Conservation (phyloP, 1,284 basidiomycete species). For the Cystobasidium pallidum region DNA sequence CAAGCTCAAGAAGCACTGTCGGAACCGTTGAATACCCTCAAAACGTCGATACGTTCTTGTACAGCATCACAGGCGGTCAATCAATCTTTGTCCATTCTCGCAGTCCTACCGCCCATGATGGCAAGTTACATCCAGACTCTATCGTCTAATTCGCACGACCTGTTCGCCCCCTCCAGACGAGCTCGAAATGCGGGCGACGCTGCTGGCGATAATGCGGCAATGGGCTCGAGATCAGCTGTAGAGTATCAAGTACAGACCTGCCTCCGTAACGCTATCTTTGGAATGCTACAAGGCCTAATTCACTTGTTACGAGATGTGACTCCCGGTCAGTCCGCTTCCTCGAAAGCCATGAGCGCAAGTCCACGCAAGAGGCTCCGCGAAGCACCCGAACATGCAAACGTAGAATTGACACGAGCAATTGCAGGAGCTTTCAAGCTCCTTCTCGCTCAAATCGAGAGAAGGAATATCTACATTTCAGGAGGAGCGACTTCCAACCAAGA, state of each 20-base stretch:
- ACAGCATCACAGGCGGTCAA: background rate
- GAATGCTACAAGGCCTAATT: constrained; percentile 9
- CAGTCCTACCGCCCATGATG: constrained; percentile 16
- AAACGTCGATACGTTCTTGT: background rate
- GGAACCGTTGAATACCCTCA: constrained; percentile 23
- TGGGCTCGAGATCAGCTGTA: constrained; percentile 21
- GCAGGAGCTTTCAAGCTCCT: background rate
- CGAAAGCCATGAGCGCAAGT: background rate
- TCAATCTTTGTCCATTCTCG: background rate
- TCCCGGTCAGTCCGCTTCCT: background rate
- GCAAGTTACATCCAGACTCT: background rate
- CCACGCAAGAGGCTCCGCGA: constrained; percentile 14
- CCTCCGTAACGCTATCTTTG: constrained; percentile 27
- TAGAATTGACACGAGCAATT: background rate
- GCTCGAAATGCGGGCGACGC: background rate
- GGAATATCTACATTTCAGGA: constrained; percentile 32
- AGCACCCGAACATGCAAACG: background rate
- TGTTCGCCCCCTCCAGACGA: constrained; percentile 21
- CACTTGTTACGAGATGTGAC: constrained; percentile 2
- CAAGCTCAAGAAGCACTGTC: constrained; percentile 24
- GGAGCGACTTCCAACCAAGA: constrained; percentile 27
- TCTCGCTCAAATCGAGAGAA: constrained; percentile 11
- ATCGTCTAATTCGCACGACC: constrained; percentile 13
- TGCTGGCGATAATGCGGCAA: background rate
- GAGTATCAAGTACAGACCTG: constrained; percentile 35